A percentile compares a stretch with the other conserved stretches of the same genome.
phyloP scores from a whole-genome alignment of 1,284 basidiomycete species.

The Meira miltonrushii region DNA sequence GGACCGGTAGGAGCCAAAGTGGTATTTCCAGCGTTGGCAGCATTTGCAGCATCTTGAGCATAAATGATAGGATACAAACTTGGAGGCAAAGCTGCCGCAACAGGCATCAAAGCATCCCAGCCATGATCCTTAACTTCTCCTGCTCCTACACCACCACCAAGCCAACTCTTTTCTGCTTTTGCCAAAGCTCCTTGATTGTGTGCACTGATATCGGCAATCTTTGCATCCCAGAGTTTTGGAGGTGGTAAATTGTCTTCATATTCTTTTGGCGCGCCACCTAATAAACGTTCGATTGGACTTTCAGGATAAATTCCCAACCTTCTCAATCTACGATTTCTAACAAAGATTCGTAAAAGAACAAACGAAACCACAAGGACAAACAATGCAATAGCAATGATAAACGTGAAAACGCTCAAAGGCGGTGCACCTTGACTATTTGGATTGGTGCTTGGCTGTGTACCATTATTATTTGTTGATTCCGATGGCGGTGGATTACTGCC shows the following conservation, averaged over 20 bases:
- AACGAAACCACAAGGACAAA: conserved; percentile 46
- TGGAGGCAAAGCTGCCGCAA: conserved; percentile 34
- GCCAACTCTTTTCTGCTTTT: conserved; percentile 14
- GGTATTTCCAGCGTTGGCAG: not conserved
- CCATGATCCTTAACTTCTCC: conserved; percentile 26
- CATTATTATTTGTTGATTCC: no score
- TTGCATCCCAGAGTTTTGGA: conserved; percentile 43
- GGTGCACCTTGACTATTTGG: not conserved
- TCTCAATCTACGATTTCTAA: conserved; percentile 39
- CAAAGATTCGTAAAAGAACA: conserved; percentile 41
- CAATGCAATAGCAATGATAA: conserved; percentile 39
- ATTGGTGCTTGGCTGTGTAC: no score
- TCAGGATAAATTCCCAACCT: conserved; percentile 38
- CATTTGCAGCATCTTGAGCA: not conserved
- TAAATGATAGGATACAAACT: conserved; percentile 28
- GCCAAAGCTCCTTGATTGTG: not conserved
- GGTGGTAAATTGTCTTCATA: conserved; percentile 37
- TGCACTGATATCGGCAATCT: conserved; percentile 22
- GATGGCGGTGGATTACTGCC: not conserved
- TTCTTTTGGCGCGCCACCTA: conserved; percentile 25
- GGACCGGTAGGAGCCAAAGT: not conserved
- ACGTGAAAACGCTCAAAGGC: not conserved
- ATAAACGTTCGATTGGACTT: conserved; percentile 25
- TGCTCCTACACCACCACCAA: conserved; percentile 18
- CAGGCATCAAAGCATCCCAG: conserved; percentile 40